A percentile compares a stretch with the other conserved stretches of the same genome.
phyloP scores from a whole-genome alignment of 1,284 basidiomycete genomes.

The Nidula niveotomentosa region DNA sequence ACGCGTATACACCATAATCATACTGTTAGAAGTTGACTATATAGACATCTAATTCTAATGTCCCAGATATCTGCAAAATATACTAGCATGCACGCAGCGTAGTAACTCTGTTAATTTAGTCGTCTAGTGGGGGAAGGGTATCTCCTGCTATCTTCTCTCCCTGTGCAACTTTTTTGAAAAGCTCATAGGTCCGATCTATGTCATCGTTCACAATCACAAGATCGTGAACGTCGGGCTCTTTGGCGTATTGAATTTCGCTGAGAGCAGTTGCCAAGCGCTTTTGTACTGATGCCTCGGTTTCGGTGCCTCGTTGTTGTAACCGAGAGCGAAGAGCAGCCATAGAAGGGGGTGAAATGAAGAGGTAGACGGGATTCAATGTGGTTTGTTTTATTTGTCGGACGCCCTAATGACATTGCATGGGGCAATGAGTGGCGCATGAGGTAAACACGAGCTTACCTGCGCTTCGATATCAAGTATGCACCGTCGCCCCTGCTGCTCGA shows the following conservation, averaged over 20 bases:
- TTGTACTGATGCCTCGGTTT: conserved; percentile 72
- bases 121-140: conserved; percentile 56
- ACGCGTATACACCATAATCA: no score
- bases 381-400: conserved; percentile 86
- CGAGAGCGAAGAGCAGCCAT: conserved; percentile 68
- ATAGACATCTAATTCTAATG: no score
- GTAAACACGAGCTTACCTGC: conserved; percentile 55
- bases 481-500: conserved; percentile 60
- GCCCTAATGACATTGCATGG: conserved; percentile 51
- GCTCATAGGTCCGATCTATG: conserved; percentile 78
- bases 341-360: conserved; percentile 93
- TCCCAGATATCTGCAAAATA: no score
- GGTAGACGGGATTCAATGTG: conserved; percentile 81
- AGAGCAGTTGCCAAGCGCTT: conserved; percentile 82
- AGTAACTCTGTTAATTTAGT: conserved; percentile 25
- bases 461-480: conserved; percentile 98
- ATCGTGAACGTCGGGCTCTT: conserved; percentile 75
- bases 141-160: conserved; percentile 60
- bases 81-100: no score
- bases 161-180: conserved; percentile 71
- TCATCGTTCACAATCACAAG: conserved; percentile 92
- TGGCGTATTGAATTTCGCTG: conserved; percentile 87
- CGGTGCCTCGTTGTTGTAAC: conserved; percentile 83
- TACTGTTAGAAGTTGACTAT: no score
- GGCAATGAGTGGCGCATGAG: conserved; percentile 3